Base-by-base conservation (phyloP, 2,329 filamentous ascomycete genomes). In the Aspergillus transmontanensis region DNA sequence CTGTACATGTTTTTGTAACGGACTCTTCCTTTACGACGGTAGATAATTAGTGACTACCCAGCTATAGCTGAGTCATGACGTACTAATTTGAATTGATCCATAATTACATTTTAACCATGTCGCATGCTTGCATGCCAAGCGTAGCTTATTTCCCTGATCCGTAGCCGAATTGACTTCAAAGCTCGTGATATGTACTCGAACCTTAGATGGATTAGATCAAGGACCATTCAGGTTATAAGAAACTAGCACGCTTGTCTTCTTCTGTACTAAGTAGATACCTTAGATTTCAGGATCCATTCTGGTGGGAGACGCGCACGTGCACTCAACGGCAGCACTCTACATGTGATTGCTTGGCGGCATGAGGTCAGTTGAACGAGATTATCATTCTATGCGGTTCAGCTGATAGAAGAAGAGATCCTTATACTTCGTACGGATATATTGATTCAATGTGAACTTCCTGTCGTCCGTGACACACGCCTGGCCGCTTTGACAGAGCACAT, bases 1-100 rank as follows among this genome's bases (percentile, higher is more conserved):
- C 53, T 63, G 59, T 64, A 59, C 61, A 63, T 61, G 50, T 55
- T 34, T 54, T 58, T 57, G 53, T 60, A 48, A 62, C 58, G 59
- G 46, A 28, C 39, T 53, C 32, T 26, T 57, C 54, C 32, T 61
- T 60, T 48, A 61, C 50, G 53, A 56, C 51, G 51, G 59, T 61
- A 61, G 43, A 61, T 61, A 61, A 57, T 61, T 55, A 54, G 58
- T 59, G 58, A 39, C 57, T 23, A 50, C 45, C 26, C 45, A 36
- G 58, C 39, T 21, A 43, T 51, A n/a, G 58, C 34, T 45, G 51
- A 36, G 58, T 48, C 32, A 60, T 39, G 50, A 60, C 45, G 28
- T 39, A 45, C 28, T 55, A 56, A 55, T 60, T 43, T 30, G 41
- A 53, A 32, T 46, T 56, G 28, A 56, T 56, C 28, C 32, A 54